phyloP scores from a whole-genome alignment of 495 filamentous ascomycete species.

The Mycothermus thermophilus region DNA sequence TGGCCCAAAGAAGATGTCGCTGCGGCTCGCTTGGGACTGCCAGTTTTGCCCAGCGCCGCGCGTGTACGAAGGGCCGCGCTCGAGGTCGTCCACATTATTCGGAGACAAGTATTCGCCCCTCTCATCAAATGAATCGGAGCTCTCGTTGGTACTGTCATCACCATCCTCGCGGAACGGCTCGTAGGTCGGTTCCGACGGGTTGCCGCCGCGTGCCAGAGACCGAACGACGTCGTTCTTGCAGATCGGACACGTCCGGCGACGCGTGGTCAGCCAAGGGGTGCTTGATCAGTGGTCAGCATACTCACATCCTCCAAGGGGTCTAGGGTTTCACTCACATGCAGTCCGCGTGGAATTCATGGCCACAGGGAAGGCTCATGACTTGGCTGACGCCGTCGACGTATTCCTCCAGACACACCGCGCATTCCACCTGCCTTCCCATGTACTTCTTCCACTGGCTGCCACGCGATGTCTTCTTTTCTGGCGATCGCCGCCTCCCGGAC shows the following conservation, averaged over 20 bases:
- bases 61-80: constrained; percentile 1
- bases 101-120: no score
- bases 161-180: constrained; percentile 38
- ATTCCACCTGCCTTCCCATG: constrained; percentile 78
- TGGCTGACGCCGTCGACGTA: constrained; percentile 87
- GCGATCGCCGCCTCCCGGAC: constrained; percentile 7
- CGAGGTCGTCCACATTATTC: constrained; percentile 2
- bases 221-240: constrained; percentile 93
- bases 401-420: constrained; percentile 95
- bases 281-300: constrained; percentile 40
- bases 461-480: constrained; percentile 37
- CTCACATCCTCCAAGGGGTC: no score
- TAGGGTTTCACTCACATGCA: constrained; percentile 87
- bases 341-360: constrained; percentile 93
- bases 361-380: constrained; percentile 97
- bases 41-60: neutral
- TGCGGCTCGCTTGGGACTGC: neutral
- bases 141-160: constrained; percentile 25
- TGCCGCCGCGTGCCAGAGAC: constrained; percentile 36
- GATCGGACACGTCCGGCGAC: constrained; percentile 89
- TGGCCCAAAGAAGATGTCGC: constrained; percentile 3
- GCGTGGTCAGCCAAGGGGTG: constrained; percentile 94
- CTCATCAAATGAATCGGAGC: neutral
- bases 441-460: constrained; percentile 62
- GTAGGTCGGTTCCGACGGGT: constrained; percentile 30